A percentile compares a stretch with the other conserved stretches of the same genome.
Evolutionary conservation across 148 eudicot species (phyloP).

Genomic region (Pharnaceum exiguum): DNA sequence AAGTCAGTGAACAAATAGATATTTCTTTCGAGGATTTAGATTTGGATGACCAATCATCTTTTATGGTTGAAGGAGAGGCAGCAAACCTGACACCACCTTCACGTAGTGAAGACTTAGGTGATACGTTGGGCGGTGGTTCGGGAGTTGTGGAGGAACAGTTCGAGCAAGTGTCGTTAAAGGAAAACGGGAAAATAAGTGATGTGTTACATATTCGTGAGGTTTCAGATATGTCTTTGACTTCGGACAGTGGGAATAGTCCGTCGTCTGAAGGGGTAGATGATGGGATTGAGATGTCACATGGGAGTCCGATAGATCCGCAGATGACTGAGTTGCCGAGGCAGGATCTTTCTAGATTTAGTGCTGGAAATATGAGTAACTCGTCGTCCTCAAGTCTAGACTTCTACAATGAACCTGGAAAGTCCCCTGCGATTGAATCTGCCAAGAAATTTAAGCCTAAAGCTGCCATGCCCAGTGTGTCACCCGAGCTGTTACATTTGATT

Average conservation of each 20-base stretch:
- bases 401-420: slow-evolving; percentile 35
- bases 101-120: slow-evolving; percentile 24
- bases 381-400: slow-evolving; percentile 46
- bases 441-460: slow-evolving; percentile 61
- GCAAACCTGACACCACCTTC: slow-evolving; percentile 17
- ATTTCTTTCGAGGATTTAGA: slow-evolving; percentile 25
- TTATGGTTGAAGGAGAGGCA: slow-evolving; percentile 24
- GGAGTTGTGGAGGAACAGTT: slow-evolving; percentile 50
- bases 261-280: slow-evolving; percentile 44
- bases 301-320: slow-evolving; percentile 24
- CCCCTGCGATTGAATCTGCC: slow-evolving; percentile 60
- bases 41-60: slow-evolving; percentile 26
- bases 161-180: slow-evolving; percentile 74
- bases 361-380: slow-evolving; percentile 33
- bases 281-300: slow-evolving; percentile 33
- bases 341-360: slow-evolving; percentile 39
- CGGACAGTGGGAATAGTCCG: slow-evolving; percentile 32
- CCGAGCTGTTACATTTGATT: slow-evolving; percentile 91
- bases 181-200: slow-evolving; percentile 31
- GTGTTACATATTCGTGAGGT: slow-evolving; percentile 24
- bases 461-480: slow-evolving; percentile 71
- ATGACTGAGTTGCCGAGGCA: slow-evolving; percentile 28
- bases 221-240: slow-evolving; percentile 18
- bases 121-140: slow-evolving; percentile 18
- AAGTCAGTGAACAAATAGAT: slow-evolving; percentile 33